These are phyloP conservation scores for Clathrus columnatus DNA, from an alignment of 768 basidiomycete species.

Conservation along the genomic window DNA sequence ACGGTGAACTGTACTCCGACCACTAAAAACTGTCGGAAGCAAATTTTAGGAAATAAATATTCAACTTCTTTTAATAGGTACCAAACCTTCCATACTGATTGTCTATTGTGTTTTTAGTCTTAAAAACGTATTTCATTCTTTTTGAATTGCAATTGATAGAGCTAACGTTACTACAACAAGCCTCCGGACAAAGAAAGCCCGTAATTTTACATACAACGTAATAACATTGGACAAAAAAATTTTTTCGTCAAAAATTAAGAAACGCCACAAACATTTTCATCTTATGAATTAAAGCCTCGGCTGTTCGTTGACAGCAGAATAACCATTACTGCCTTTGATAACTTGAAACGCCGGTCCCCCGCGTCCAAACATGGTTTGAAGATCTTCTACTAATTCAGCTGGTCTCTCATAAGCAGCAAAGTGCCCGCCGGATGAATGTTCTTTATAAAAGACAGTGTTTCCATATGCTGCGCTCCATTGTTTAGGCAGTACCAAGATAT, in stretches of 20 bases:
- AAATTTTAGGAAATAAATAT: background rate
- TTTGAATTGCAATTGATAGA: too few species aligned
- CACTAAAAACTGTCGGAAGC: background rate
- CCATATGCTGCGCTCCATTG: constrained; percentile 30
- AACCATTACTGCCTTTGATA: constrained; percentile 26
- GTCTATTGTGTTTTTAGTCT: too few species aligned
- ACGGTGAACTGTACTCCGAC: background rate
- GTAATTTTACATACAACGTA: too few species aligned
- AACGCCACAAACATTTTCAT: background rate
- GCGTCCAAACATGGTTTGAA: constrained; percentile 49
- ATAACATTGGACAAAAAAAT: too few species aligned
- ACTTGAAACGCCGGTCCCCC: constrained; percentile 41
- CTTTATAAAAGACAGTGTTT: constrained; percentile 25
- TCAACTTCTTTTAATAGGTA: background rate
- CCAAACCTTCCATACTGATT: background rate
- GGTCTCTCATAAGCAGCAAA: constrained; percentile 50
- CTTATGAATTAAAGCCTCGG: too few species aligned
- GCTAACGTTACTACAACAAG: too few species aligned
- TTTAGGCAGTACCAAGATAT: constrained; percentile 20
- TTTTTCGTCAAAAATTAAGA: background rate
- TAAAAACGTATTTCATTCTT: too few species aligned
- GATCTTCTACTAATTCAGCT: constrained; percentile 36
- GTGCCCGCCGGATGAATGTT: constrained; percentile 47
- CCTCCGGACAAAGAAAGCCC: too few species aligned
- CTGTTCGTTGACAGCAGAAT: background rate